Conservation (phyloP, 495 filamentous ascomycete genomes). For the Neurospora sp. region DNA sequence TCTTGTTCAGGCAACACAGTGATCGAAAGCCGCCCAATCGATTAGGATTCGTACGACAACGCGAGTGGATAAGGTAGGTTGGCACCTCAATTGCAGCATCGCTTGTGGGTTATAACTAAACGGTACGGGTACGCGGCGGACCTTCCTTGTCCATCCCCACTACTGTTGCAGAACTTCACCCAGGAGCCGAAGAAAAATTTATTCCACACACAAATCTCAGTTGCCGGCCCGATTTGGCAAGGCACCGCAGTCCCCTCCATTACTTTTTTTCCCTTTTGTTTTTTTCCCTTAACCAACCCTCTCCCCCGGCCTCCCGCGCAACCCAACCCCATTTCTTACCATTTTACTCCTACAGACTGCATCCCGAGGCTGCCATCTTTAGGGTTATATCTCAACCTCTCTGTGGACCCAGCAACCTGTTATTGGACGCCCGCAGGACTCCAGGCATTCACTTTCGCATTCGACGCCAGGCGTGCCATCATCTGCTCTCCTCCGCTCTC, state of each 20-base stretch:
- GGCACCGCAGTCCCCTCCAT: constrained; percentile 10
- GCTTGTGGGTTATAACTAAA: background rate
- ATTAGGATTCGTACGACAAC: background rate
- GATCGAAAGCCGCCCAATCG: background rate
- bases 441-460: background rate
- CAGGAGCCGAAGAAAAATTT: constrained; percentile 26
- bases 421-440: background rate
- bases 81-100: background rate
- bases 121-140: background rate
- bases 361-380: constrained; percentile 8
- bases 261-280: constrained; percentile 13
- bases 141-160: constrained; percentile 20
- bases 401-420: background rate
- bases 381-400: constrained; percentile 10
- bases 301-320: background rate
- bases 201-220: constrained; percentile 26
- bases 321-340: constrained; percentile 1
- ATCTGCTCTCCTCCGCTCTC: background rate
- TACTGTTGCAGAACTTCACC: constrained; percentile 11
- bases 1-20: background rate
- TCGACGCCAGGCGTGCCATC: background rate
- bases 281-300: constrained; percentile 6
- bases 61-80: background rate
- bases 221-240: constrained; percentile 17
- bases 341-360: constrained; percentile 6